Conservation (phyloP, 192 early-diverging fungal species). For the Gryganskiella cystojenkinii region DNA sequence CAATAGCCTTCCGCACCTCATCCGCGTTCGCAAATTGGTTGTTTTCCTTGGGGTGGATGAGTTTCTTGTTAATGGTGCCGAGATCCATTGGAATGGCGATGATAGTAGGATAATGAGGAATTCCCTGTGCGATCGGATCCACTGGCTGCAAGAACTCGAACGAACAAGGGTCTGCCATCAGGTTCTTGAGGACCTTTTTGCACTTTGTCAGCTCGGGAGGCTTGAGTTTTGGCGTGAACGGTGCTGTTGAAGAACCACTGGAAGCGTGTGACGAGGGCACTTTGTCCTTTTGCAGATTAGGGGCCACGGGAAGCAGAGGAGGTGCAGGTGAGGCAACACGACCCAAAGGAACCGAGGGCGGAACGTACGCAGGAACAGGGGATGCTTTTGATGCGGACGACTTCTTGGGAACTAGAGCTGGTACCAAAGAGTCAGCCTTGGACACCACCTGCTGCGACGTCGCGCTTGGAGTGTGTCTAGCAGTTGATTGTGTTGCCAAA, state of each 20-base stretch:
- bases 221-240: background rate
- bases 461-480: slow-evolving; percentile 13
- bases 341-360: slow-evolving; percentile 12
- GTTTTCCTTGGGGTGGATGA: slow-evolving; percentile 69
- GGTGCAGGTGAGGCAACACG: slow-evolving; percentile 20
- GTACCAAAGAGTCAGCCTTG: too few species aligned
- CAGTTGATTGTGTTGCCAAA: background rate
- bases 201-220: slow-evolving; percentile 43
- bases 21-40: slow-evolving; percentile 32
- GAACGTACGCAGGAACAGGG: slow-evolving; percentile 30
- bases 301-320: slow-evolving; percentile 16
- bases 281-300: slow-evolving; percentile 19
- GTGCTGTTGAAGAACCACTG: background rate
- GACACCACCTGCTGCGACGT: too few species aligned
- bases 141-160: slow-evolving; percentile 76
- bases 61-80: slow-evolving; percentile 68
- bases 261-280: background rate
- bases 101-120: slow-evolving; percentile 72
- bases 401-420: slow-evolving; percentile 22
- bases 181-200: slow-evolving; percentile 51
- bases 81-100: slow-evolving; percentile 82
- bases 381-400: slow-evolving; percentile 16
- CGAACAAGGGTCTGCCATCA: slow-evolving; percentile 66
- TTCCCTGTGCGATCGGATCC: slow-evolving; percentile 62
- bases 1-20: slow-evolving; percentile 67